These are phyloP conservation scores for Microsporum ferrugineum DNA, from an alignment of 2,329 filamentous ascomycete genomes.

Conservation along the genomic window DNA sequence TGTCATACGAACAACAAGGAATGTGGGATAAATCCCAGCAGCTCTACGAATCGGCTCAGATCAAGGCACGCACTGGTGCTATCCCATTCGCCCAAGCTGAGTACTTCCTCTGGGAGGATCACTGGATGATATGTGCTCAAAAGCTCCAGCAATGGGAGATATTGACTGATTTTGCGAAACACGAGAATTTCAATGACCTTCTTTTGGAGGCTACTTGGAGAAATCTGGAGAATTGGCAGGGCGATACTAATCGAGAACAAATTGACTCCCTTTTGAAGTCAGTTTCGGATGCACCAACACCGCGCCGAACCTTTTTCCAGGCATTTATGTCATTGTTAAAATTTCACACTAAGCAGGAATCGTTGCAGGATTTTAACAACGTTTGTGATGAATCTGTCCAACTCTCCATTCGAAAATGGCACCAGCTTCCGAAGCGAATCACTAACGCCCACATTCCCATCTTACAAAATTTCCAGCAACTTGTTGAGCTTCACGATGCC, in stretches of 20 bases:
- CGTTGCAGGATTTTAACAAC: conserved; percentile 67
- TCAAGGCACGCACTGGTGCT: conserved; percentile 92
- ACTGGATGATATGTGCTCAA: conserved; percentile 95
- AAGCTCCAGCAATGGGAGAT: conserved; percentile 99
- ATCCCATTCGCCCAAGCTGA: conserved; percentile 92
- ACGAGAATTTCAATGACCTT: conserved; percentile 96
- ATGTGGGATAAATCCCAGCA: conserved; percentile 99
- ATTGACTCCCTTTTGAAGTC: conserved; percentile 91
- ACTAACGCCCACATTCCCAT: conserved; percentile 93
- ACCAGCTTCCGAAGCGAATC: conserved; percentile 85
- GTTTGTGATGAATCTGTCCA: conserved; percentile 96
- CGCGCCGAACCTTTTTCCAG: conserved; percentile 90
- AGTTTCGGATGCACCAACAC: conserved; percentile 93
- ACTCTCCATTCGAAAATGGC: conserved; percentile 94
- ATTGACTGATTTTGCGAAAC: conserved; percentile 91
- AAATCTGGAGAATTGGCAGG: conserved; percentile 89
- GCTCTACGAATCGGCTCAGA: conserved; percentile 91
- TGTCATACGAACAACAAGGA: conserved; percentile 97
- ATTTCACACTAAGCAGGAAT: conserved; percentile 79
- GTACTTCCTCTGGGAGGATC: conserved; percentile 99
- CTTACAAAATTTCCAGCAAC: conserved; percentile 92
- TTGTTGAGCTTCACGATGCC: conserved; percentile 94
- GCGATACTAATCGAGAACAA: conserved; percentile 71
- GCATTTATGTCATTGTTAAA: conserved; percentile 96
- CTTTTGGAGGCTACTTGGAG: conserved; percentile 93